Percentiles rank a stretch among this genome's conserved stretches.
phyloP scores from a whole-genome alignment of 2,329 filamentous ascomycete genomes.

The Botrytis paeoniae region DNA sequence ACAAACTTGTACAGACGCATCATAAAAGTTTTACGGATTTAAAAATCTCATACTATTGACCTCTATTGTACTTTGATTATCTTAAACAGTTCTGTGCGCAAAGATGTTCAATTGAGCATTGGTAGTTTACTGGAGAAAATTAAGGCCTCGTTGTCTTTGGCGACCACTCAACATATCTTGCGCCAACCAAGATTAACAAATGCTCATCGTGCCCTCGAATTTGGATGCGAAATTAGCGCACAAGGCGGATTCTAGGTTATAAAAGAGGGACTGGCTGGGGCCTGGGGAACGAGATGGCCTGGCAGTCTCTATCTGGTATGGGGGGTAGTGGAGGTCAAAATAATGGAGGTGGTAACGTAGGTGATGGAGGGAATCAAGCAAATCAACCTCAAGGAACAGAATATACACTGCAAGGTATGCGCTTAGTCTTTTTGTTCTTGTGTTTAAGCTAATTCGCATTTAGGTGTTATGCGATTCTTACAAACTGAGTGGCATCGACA shows the following conservation, averaged over 20 bases:
- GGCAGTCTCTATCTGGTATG: slow-evolving; percentile 63
- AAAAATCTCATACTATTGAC: background rate
- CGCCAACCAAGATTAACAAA: slow-evolving; percentile 28
- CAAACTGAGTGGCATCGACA: slow-evolving; percentile 99
- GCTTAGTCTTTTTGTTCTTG: background rate
- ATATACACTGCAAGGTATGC: slow-evolving; percentile 67
- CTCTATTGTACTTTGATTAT: slow-evolving; percentile 3
- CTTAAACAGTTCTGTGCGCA: slow-evolving; percentile 6
- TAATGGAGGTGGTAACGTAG: slow-evolving; percentile 34
- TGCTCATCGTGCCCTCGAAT: slow-evolving; percentile 24
- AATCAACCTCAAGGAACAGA: slow-evolving; percentile 61
- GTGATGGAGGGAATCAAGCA: slow-evolving; percentile 28
- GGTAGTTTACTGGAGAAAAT: slow-evolving; percentile 12
- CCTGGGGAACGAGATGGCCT: slow-evolving; percentile 55
- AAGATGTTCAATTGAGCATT: slow-evolving; percentile 18
- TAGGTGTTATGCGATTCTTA: slow-evolving; percentile 99
- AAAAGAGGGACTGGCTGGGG: slow-evolving; percentile 22
- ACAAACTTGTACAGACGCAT: slow-evolving; percentile 15
- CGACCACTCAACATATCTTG: slow-evolving; percentile 21
- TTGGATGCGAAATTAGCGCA: slow-evolving; percentile 21
- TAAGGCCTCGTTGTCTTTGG: slow-evolving; percentile 24
- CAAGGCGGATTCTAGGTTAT: slow-evolving; percentile 20
- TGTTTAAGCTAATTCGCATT: slow-evolving; percentile 39
- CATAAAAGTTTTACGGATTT: slow-evolving; percentile 4
- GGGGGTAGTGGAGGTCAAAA: slow-evolving; percentile 30